These are phyloP conservation scores for Sequoiadendron giganteum DNA, from an alignment of 75 land plant genomes.

Conservation along the genomic window DNA sequence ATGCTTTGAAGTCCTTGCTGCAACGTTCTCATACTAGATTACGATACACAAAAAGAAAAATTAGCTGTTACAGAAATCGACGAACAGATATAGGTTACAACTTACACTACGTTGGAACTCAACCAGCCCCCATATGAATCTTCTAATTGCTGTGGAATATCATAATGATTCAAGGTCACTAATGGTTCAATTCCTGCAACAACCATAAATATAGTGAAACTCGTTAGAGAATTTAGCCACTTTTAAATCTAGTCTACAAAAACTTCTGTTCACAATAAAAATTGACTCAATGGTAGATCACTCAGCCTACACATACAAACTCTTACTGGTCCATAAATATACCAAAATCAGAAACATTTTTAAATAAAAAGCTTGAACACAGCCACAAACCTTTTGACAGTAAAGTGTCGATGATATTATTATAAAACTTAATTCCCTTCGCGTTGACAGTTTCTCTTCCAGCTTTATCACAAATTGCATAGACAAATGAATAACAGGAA, in stretches of 20 bases:
- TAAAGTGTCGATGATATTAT: background rate
- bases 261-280: background rate
- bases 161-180: slow-evolving; percentile 4
- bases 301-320: background rate
- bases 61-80: background rate
- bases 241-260: background rate
- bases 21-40: background rate
- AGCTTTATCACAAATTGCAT: background rate
- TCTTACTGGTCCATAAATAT: no score
- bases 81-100: background rate
- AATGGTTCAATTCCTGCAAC: background rate
- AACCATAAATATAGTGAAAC: no score
- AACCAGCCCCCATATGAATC: slow-evolving; percentile 51
- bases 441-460: background rate
- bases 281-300: background rate
- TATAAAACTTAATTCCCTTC: background rate
- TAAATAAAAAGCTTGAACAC: no score
- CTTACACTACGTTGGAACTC: slow-evolving; percentile 34
- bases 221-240: background rate
- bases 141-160: slow-evolving; percentile 49
- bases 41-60: no score
- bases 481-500: no score
- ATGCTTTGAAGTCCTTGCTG: background rate
- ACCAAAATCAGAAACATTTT: no score
- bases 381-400: background rate